phyloP scores from a whole-genome alignment of 1,284 basidiomycete genomes.

The Cronartium quercuum region DNA sequence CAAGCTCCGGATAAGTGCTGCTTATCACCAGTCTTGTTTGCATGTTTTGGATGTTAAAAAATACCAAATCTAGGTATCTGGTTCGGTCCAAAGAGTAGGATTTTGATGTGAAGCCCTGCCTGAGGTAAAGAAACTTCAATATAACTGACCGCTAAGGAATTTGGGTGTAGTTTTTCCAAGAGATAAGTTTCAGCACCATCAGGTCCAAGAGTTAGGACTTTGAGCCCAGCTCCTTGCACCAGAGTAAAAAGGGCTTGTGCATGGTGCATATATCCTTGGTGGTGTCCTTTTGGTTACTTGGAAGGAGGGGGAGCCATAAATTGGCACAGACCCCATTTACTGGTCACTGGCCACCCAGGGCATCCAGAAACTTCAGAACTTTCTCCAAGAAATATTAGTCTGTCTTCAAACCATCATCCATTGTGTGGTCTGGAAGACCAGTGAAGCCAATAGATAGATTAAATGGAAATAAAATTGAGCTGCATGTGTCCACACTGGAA shows the following conservation, averaged over 20 bases:
- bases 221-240: not conserved
- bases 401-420: no score
- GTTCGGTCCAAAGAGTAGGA: not conserved
- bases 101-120: not conserved
- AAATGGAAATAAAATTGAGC: no score
- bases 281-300: not conserved
- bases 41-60: conserved; percentile 14
- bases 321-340: not conserved
- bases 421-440: no score
- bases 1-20: conserved; percentile 13
- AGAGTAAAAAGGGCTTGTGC: not conserved
- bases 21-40: not conserved
- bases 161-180: not conserved
- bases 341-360: no score
- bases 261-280: not conserved
- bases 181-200: not conserved
- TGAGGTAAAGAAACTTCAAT: not conserved
- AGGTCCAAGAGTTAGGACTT: not conserved
- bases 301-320: not conserved
- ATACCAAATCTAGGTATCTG: not conserved
- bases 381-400: no score
- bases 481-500: no score
- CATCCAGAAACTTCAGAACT: no score
- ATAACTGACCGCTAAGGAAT: not conserved
- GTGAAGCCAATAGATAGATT: no score